Evolutionary conservation across 768 basidiomycete species (phyloP).

Genomic region (Suillus subluteus): DNA sequence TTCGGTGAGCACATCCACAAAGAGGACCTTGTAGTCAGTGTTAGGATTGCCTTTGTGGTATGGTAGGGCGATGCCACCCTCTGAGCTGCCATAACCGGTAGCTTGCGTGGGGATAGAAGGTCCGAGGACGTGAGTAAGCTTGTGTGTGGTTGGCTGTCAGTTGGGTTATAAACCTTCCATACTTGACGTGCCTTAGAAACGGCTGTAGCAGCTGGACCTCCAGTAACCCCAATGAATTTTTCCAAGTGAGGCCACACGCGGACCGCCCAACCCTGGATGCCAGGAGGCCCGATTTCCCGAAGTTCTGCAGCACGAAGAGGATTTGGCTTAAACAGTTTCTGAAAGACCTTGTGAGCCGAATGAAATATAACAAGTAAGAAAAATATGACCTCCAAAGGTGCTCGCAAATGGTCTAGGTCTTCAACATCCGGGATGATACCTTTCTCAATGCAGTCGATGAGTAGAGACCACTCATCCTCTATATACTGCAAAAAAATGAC

Average conservation of each 20-base stretch:
- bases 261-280: conserved; percentile 6
- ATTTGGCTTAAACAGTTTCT: conserved; percentile 12
- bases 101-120: conserved; percentile 12
- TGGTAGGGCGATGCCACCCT: conserved; percentile 4
- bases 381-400: conserved; percentile 10
- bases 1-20: conserved; percentile 4
- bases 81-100: conserved; percentile 6
- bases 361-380: neutral
- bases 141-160: neutral
- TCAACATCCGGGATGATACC: conserved; percentile 14
- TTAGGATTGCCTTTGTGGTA: conserved; percentile 2
- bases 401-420: conserved; percentile 2
- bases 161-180: neutral
- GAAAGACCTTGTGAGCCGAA: neutral
- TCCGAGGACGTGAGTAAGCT: conserved; percentile 12
- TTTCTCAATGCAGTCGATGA: conserved; percentile 12
- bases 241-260: conserved; percentile 13
- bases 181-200: conserved; percentile 7
- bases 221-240: conserved; percentile 7
- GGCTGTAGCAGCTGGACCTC: conserved; percentile 10
- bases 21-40: neutral
- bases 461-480: conserved; percentile 13
- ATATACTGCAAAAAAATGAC: conserved; percentile 11
- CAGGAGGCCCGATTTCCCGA: conserved; percentile 5
- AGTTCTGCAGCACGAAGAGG: conserved; percentile 15